These are phyloP conservation scores for Metschnikowia hibisci DNA, from an alignment of 805 yeast species.

Conservation along the genomic window DNA sequence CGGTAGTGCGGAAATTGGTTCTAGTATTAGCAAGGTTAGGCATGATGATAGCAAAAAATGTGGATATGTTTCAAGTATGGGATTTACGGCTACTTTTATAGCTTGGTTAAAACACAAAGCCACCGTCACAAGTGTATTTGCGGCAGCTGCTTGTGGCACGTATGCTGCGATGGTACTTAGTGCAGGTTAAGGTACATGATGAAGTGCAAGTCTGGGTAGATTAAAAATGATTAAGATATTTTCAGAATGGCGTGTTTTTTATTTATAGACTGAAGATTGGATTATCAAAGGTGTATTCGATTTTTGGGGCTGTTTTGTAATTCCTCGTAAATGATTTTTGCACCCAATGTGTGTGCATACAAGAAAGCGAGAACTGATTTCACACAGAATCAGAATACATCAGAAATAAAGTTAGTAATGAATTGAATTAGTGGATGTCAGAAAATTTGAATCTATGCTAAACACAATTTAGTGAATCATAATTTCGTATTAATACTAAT, in stretches of 20 bases:
- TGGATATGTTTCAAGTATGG: background rate
- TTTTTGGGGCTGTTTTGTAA: background rate
- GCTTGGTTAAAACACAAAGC: background rate
- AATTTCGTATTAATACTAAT: too few relatives aligned
- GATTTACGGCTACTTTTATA: background rate
- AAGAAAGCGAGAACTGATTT: background rate
- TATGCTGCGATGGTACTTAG: background rate
- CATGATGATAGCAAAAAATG: constrained; percentile 3
- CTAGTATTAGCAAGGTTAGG: background rate
- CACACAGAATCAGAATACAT: background rate
- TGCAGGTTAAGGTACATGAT: too few relatives aligned
- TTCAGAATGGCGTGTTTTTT: background rate
- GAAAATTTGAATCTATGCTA: too few relatives aligned
- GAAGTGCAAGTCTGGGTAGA: too few relatives aligned
- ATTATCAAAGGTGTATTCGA: background rate
- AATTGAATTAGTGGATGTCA: too few relatives aligned
- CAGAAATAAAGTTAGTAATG: too few relatives aligned
- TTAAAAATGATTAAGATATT: background rate
- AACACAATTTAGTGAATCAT: too few relatives aligned
- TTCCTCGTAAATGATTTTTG: background rate
- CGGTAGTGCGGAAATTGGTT: background rate
- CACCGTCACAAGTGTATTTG: background rate
- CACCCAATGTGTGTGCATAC: background rate
- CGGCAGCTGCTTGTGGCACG: background rate
- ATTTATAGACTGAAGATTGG: too few relatives aligned